These are phyloP conservation scores for Peronospora belbahrii DNA, from an alignment of 352 stramenopile genomes.

Conservation along the genomic window DNA sequence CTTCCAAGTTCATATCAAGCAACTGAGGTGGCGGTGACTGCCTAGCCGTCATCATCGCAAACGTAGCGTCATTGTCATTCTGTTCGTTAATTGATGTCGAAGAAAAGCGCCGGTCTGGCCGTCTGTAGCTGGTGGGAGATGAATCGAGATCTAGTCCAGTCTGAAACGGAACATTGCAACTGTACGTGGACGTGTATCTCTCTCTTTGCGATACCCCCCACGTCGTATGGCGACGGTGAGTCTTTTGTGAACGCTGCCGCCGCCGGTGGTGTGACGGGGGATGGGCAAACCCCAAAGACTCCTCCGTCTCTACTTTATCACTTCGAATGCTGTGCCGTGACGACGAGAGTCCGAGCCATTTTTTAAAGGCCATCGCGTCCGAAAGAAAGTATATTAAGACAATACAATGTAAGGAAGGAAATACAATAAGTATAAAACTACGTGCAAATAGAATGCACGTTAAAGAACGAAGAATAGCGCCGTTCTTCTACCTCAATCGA, in stretches of 20 bases:
- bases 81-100: constrained; percentile 15
- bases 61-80: constrained; percentile 23
- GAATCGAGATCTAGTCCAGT: constrained; percentile 1
- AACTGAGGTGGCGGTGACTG: constrained; percentile 14
- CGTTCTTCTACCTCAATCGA: no score
- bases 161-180: constrained; percentile 3
- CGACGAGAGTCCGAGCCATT: constrained; percentile 46
- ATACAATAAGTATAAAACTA: no score
- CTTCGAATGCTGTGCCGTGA: constrained; percentile 14
- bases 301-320: constrained; percentile 12
- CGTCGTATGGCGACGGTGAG: constrained; percentile 20
- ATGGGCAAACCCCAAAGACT: constrained; percentile 6
- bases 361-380: constrained; percentile 48
- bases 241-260: constrained; percentile 8
- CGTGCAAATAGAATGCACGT: no score
- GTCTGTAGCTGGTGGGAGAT: neutral
- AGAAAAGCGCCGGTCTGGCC: constrained; percentile 15
- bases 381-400: neutral
- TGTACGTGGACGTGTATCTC: constrained; percentile 3
- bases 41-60: constrained; percentile 21
- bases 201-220: constrained; percentile 14
- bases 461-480: no score
- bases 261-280: neutral
- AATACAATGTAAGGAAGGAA: no score
- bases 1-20: constrained; percentile 16